Base-by-base conservation (phyloP, 768 basidiomycete genomes). In the Plicaturopsis crispa region DNA sequence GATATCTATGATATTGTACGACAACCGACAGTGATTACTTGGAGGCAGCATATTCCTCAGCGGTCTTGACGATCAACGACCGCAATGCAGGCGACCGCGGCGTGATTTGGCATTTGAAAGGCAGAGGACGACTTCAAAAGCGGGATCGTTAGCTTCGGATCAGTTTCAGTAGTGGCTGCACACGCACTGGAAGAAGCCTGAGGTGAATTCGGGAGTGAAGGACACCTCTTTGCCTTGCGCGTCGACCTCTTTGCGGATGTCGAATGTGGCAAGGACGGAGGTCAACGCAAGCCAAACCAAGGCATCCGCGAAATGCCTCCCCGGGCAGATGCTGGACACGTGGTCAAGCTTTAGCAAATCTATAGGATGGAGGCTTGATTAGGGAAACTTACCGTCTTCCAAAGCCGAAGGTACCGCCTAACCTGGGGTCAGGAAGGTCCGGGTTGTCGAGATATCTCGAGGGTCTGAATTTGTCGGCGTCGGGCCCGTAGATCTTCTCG, bases 241-340 rank as follows among this genome's bases (percentile, higher is more conserved):
- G 23, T 56, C 57, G 3, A 46, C 35, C 1, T 51, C 49, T 23
- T 51, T 52, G 3, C 26, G 21, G 41, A 60, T 54, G 14, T 56
- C 38, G 41, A 59, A 57, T 1, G 45, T 31, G 2, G 57, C 35
- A 4, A 61, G 38, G 17, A 56, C 41, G 4, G 50, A 54, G 2
- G 46, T 49, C 0, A 55, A 44, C 5, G 48, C 38, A 8, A 55
- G 46, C 52, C 52, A 62, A 31, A 57, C 24, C 5, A 53, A 44
- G 3, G 46, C 39, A 6, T 39, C 42, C 1, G 52, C 57, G 21
- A 61, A 22, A 40, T 54, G 41, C 11, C 40, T 31, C 3, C 56
- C 60, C 1, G 45, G 42, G 18, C 48, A 51, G 4, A 43, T 38
- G 11, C 47, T 48, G 14, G 17, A n/a, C n/a, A n/a, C n/a, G n/a